phyloP scores from a whole-genome alignment of 1,284 basidiomycete genomes.

The Papiliotrema terrestris region DNA sequence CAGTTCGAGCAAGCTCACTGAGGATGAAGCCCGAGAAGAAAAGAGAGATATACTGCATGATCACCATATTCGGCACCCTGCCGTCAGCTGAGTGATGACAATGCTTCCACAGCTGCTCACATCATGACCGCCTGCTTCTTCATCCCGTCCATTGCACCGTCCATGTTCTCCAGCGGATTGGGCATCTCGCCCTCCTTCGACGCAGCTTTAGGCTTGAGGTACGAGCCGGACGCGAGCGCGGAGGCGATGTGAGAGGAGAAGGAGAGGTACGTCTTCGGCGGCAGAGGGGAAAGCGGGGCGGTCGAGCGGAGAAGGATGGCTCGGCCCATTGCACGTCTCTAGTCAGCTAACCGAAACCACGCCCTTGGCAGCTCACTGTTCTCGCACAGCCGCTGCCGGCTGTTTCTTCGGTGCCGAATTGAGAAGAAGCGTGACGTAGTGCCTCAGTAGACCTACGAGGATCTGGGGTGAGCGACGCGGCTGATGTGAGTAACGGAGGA shows the following conservation, averaged over 20 bases:
- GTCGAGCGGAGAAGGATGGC: conserved; percentile 78
- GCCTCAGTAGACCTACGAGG: conserved; percentile 86
- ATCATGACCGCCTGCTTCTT: conserved; percentile 96
- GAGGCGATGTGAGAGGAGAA: conserved; percentile 69
- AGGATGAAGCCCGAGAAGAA: conserved; percentile 98
- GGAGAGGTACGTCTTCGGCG: conserved; percentile 66
- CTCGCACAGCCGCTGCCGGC: conserved; percentile 72
- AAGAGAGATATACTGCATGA: conserved; percentile 99
- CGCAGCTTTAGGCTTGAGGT: conserved; percentile 69
- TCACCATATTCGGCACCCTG: conserved; percentile 89
- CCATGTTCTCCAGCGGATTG: conserved; percentile 85
- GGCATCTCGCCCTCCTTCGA: conserved; percentile 54
- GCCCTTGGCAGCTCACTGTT: conserved; percentile 82
- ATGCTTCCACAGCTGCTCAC: conserved; percentile 22
- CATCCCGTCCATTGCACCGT: conserved; percentile 98
- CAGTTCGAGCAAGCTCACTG: conserved; percentile 60
- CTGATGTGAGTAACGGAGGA: neutral
- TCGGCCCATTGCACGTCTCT: conserved; percentile 76
- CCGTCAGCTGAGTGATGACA: neutral
- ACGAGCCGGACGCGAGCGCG: conserved; percentile 69
- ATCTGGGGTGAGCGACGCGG: conserved; percentile 57
- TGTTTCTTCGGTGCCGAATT: conserved; percentile 81
- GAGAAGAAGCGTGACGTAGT: conserved; percentile 86
- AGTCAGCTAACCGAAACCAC: neutral
- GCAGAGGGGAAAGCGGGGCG: conserved; percentile 72